phyloP scores from a whole-genome alignment of 345 rosid genomes.

The Orychophragmus violaceus region DNA sequence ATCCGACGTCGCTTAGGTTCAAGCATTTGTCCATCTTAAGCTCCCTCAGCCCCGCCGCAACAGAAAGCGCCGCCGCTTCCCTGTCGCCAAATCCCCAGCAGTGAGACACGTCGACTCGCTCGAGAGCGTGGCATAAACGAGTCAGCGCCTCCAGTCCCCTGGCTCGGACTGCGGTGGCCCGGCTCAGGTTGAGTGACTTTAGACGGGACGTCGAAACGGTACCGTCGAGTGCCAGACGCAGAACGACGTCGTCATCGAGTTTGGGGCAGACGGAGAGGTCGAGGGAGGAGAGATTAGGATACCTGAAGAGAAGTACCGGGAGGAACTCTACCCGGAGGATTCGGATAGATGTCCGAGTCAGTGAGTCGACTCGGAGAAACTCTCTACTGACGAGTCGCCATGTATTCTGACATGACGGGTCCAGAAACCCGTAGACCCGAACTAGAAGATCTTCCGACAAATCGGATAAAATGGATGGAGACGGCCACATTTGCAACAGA shows the following conservation, averaged over 20 bases:
- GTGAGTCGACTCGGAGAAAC: conserved; percentile 59
- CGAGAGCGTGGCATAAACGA: conserved; percentile 49
- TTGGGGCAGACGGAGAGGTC: conserved; percentile 86
- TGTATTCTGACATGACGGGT: conserved; percentile 44
- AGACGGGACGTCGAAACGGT: conserved; percentile 22
- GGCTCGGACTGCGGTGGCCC: conserved; percentile 56
- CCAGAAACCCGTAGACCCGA: conserved; percentile 44
- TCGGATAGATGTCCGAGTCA: conserved; percentile 47
- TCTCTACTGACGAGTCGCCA: conserved; percentile 77
- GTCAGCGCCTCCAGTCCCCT: conserved; percentile 56
- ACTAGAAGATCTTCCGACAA: conserved; percentile 75
- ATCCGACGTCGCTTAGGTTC: conserved; percentile 73
- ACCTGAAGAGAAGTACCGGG: conserved; percentile 40
- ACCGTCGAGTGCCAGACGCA: conserved; percentile 32
- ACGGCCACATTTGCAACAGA: conserved; percentile 26
- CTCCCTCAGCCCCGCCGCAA: conserved; percentile 51
- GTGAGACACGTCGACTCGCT: conserved; percentile 68
- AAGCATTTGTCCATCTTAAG: conserved; percentile 80
- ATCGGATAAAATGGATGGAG: conserved; percentile 32
- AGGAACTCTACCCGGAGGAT: conserved; percentile 68
- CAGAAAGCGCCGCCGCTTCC: conserved; percentile 85
- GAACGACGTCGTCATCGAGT: conserved; percentile 54
- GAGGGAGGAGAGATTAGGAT: conserved; percentile 41
- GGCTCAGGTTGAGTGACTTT: conserved; percentile 51
- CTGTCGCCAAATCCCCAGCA: conserved; percentile 66